phyloP scores from a whole-genome alignment of 2,329 filamentous ascomycete species.

The Colletotrichum sp. region DNA sequence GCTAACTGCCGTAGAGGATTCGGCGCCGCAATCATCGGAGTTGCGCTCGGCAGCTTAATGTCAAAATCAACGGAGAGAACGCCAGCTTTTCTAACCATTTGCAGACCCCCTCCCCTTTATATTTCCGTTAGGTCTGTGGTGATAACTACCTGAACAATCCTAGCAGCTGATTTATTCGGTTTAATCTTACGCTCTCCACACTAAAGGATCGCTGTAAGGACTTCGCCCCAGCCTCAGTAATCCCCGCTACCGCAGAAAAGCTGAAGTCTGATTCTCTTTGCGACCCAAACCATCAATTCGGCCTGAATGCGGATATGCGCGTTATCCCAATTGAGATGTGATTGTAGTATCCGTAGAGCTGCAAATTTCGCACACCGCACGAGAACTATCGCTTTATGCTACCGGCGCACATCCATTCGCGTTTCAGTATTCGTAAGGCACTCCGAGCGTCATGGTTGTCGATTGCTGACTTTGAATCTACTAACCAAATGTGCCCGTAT shows the following conservation, averaged over 20 bases:
- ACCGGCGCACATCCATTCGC: background rate
- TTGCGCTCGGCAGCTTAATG: background rate
- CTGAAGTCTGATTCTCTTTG: background rate
- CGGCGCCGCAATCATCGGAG: background rate
- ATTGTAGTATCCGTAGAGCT: background rate
- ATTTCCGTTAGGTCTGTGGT: background rate
- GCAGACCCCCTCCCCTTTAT: background rate
- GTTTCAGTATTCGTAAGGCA: background rate
- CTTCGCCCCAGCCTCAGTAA: background rate
- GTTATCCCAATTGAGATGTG: background rate
- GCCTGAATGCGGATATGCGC: background rate
- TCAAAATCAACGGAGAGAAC: background rate
- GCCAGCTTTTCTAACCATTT: accelerated
- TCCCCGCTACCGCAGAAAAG: background rate
- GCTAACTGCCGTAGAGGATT: background rate
- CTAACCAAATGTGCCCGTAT: background rate
- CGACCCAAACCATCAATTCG: background rate
- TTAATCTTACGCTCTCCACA: background rate
- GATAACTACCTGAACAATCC: background rate
- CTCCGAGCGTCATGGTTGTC: background rate
- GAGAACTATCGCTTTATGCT: background rate
- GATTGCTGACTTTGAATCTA: background rate
- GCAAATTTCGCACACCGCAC: background rate
- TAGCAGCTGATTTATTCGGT: background rate
- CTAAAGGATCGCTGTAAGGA: background rate